phyloP scores from a whole-genome alignment of 2,329 filamentous ascomycete genomes.

The Cladosporium austrohemisphaericum region DNA sequence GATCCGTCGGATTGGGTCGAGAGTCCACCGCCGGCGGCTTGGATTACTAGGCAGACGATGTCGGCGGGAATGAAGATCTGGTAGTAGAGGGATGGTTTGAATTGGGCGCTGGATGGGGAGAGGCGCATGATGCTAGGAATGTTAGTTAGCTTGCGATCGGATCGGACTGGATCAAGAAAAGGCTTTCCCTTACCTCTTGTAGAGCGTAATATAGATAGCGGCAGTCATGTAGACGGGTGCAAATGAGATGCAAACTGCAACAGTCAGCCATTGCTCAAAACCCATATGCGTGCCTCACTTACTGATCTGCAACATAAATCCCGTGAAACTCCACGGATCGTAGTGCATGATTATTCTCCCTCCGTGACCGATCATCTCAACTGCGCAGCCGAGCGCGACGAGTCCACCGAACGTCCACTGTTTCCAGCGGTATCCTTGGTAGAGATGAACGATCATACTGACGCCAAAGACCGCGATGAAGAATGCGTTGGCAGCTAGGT shows the following conservation, averaged over 20 bases:
- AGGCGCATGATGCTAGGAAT: slow-evolving; percentile 18
- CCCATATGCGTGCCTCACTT: not conserved
- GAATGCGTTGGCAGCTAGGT: slow-evolving; percentile 47
- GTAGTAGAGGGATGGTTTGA: slow-evolving; percentile 22
- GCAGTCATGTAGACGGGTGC: slow-evolving; percentile 63
- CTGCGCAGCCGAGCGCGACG: slow-evolving; percentile 51
- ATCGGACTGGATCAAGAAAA: too few relatives aligned
- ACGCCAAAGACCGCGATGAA: slow-evolving; percentile 49
- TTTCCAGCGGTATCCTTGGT: slow-evolving; percentile 34
- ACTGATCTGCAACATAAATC: slow-evolving; percentile 41
- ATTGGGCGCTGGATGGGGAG: slow-evolving; percentile 18
- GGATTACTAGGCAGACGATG: slow-evolving; percentile 57
- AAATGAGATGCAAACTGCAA: slow-evolving; percentile 59
- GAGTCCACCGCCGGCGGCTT: slow-evolving; percentile 55
- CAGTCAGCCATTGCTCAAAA: slow-evolving; percentile 34
- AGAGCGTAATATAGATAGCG: slow-evolving; percentile 60
- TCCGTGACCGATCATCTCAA: slow-evolving; percentile 58
- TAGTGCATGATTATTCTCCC: slow-evolving; percentile 55
- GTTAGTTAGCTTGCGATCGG: not conserved
- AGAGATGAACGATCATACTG: slow-evolving; percentile 41
- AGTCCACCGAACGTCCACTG: slow-evolving; percentile 49
- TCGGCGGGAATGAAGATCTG: slow-evolving; percentile 60
- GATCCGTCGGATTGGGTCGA: slow-evolving; percentile 25
- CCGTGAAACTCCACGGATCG: slow-evolving; percentile 44
- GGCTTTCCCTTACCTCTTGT: slow-evolving; percentile 21